Conservation (phyloP, 2,329 filamentous ascomycete species). For the Fusarium sp. region DNA sequence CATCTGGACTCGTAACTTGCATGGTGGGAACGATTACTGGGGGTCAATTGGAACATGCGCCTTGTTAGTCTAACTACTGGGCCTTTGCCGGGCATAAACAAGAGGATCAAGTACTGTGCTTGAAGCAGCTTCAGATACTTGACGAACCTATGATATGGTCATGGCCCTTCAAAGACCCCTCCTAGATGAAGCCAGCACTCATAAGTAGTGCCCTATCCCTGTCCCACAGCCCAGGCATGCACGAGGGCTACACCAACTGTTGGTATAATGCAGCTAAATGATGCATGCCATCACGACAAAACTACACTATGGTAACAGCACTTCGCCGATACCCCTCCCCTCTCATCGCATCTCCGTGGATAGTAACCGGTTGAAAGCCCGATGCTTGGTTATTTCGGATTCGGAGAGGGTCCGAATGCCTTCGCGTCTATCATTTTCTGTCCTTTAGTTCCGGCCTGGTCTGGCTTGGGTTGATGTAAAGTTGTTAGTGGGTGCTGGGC, state of each 20-base stretch:
- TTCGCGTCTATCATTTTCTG: constrained; percentile 26
- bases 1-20: constrained; percentile 28
- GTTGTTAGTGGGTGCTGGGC: constrained; percentile 30
- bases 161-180: neutral
- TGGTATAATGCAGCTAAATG: constrained; percentile 38
- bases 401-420: constrained; percentile 21
- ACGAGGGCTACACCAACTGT: constrained; percentile 13
- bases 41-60: constrained; percentile 1
- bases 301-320: neutral
- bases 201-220: constrained; percentile 10
- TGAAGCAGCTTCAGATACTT: constrained; percentile 6
- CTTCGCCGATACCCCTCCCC: constrained; percentile 26
- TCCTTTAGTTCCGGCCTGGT: constrained; percentile 3
- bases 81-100: constrained; percentile 13
- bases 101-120: constrained; percentile 14
- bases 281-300: constrained; percentile 40
- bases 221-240: constrained; percentile 6
- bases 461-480: constrained; percentile 22
- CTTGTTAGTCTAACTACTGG: constrained; percentile 26
- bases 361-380: constrained; percentile 14
- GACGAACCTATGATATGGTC: constrained; percentile 1
- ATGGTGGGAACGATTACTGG: constrained; percentile 22
- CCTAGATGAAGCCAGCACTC: neutral
- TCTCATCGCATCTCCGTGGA: neutral
- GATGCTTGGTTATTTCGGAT: constrained; percentile 15